Evolutionary conservation across 2,329 filamentous ascomycete species (phyloP), one percentile per base, ranked within the genome.

Genomic region (Cladosporium halotolerans): DNA sequence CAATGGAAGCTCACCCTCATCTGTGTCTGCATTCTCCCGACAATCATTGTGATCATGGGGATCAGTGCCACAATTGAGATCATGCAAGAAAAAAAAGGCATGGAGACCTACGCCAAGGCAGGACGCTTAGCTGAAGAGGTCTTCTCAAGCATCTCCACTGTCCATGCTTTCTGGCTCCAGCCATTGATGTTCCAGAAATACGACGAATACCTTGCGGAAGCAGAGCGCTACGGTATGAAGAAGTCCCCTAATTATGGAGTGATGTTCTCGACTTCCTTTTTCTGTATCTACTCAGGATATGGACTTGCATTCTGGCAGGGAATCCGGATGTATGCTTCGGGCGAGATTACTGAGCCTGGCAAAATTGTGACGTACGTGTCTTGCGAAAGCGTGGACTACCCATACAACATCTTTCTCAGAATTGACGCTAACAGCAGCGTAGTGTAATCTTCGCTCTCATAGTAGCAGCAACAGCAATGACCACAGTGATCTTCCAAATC

Each of bases 51-150:
- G 5, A 63, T 63, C 4, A 58, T 68, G 2, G 65, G 61, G 3
- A 44, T 66, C 0, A 68, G 65, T 45, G 58, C 74, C 8, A 63
- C 58, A 2, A 40, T 41, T 16, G 42, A 53, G 28, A 41, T 41
- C 16, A 45, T 41, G 4, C 43, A 53, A 36, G 44, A 52, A 16
- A 57, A 52, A 33, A 57, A 53, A 13, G 39, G 40, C n/a, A 45
- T 41, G 45, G 55, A 63, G 1, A 68, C 76, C n/a, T 74, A 73
- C 54, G 72, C 73, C 7, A 66, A 70, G 53, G 76, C 73, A 4
- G 73, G 70, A 1, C 66, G 69, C 6, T 63, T 79, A 3, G 76
- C 77, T 1, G 74, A 79, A 62, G 77, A 80, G 54, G 73, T 76
- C 0, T 68, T 80, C 38, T 70, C 70, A 7, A 76, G 74, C 0